Conservation (phyloP, 306 rosid species). For the Echinosophora koreensis region DNA sequence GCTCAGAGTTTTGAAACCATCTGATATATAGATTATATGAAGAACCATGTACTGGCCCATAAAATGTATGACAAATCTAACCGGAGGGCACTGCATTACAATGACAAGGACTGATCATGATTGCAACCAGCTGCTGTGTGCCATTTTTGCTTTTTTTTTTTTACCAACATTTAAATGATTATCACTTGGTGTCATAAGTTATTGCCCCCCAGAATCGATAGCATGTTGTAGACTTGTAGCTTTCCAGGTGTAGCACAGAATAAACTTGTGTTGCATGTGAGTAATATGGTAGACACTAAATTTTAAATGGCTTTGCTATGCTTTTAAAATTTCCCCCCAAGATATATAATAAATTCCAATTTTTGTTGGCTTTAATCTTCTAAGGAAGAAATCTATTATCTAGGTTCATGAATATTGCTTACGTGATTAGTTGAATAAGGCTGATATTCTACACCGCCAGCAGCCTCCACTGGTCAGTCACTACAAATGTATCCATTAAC, state of each 20-base stretch:
- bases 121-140: background rate
- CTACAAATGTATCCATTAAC: too few species aligned
- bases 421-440: background rate
- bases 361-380: constrained; percentile 1
- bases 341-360: constrained; percentile 7
- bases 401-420: background rate
- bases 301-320: background rate
- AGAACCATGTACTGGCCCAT: background rate
- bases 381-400: background rate
- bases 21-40: background rate
- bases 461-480: too few species aligned
- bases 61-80: background rate
- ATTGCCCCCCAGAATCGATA: background rate
- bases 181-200: constrained; percentile 2
- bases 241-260: background rate
- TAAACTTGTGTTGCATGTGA: constrained; percentile 10
- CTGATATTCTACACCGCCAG: too few species aligned
- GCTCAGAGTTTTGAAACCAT: constrained; percentile 15
- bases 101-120: constrained; percentile 15
- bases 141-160: constrained; percentile 16
- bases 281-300: background rate
- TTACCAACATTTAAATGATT: constrained; percentile 29
- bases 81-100: background rate
- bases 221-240: background rate
- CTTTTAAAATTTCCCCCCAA: background rate